These are phyloP conservation scores for Microstegium vimineum DNA, from an alignment of 176 grass and related monocot genomes.

Conservation along the genomic window DNA sequence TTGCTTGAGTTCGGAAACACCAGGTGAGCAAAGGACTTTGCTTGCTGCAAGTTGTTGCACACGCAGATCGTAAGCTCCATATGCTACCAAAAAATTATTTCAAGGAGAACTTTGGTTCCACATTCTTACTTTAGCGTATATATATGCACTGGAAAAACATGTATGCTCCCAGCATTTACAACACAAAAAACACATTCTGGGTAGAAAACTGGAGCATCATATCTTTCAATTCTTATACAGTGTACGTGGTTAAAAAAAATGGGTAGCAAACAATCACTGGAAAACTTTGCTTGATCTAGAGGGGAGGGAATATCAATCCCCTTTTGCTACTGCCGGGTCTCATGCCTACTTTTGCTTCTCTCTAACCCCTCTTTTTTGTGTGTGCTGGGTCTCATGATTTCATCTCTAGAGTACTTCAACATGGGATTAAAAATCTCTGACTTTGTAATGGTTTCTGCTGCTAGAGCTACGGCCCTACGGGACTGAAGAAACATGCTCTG, in stretches of 20 bases:
- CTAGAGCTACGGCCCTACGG: background rate
- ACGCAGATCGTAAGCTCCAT: background rate
- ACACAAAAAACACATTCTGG: background rate
- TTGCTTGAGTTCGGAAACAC: slow-evolving; percentile 78
- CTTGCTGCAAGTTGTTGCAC: slow-evolving; percentile 49
- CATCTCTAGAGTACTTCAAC: background rate
- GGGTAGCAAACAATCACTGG: background rate
- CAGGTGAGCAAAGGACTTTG: slow-evolving; percentile 81
- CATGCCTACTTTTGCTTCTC: background rate
- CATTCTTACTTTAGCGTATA: background rate
- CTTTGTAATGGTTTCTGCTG: background rate
- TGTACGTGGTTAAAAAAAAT: background rate
- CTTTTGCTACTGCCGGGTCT: background rate
- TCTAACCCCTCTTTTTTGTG: background rate
- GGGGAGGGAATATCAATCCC: background rate
- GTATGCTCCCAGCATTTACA: background rate
- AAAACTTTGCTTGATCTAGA: background rate
- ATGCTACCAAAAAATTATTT: background rate
- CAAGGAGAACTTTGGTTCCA: background rate
- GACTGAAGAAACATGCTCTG: background rate
- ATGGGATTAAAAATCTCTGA: background rate
- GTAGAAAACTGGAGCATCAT: background rate
- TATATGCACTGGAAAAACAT: background rate
- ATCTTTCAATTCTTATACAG: background rate
- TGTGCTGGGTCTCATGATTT: background rate